These are phyloP conservation scores for Cladosporium sp. DNA, from an alignment of 2,329 filamentous ascomycete species.

Conservation along the genomic window DNA sequence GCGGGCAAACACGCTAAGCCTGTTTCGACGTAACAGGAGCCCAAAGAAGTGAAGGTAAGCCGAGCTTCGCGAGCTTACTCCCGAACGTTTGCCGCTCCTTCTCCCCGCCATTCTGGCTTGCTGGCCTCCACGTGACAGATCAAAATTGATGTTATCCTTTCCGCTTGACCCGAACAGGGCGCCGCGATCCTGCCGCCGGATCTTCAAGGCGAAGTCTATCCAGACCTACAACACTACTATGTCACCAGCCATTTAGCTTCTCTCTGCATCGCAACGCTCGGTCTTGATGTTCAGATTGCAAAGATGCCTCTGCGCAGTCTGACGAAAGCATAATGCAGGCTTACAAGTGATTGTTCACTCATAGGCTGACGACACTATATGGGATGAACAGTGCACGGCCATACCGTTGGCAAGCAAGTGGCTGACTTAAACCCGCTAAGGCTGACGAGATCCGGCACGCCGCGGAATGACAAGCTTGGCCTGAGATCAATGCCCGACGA, in stretches of 20 bases:
- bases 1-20: conserved; percentile 5
- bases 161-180: neutral
- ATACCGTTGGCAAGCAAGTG: neutral
- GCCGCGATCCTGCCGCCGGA: conserved; percentile 1
- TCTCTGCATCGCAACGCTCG: too few species aligned
- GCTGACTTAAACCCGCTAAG: conserved; percentile 9
- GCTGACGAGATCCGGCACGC: neutral
- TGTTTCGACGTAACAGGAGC: neutral
- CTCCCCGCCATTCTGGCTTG: neutral
- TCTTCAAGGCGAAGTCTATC: neutral
- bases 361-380: neutral
- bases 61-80: neutral
- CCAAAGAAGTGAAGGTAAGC: neutral
- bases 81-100: neutral
- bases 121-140: neutral
- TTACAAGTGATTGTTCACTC: neutral
- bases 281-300: too few species aligned
- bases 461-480: conserved; percentile 5
- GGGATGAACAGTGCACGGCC: neutral
- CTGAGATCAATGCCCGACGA: too few species aligned
- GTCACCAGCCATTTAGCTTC: too few species aligned
- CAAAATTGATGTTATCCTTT: neutral
- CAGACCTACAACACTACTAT: neutral
- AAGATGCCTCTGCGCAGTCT: too few species aligned
- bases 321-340: too few species aligned